A percentile compares a stretch with the other conserved stretches of the same genome.
Conservation (phyloP, 257 asterid genomes). For the Catharanthus roseus region DNA sequence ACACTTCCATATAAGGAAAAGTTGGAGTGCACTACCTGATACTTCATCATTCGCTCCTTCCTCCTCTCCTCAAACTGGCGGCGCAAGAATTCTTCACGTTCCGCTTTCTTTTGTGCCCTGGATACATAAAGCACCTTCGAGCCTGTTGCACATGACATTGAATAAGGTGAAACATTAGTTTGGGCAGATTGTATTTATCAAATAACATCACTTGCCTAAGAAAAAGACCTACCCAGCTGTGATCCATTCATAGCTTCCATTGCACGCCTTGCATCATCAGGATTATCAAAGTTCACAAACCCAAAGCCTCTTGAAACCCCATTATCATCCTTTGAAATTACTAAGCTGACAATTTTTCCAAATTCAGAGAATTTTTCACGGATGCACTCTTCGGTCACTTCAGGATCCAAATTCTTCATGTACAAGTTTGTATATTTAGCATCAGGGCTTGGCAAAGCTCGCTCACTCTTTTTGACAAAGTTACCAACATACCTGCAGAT, state of each 20-base stretch:
- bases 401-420: conserved; percentile 43
- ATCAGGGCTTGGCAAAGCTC: conserved; percentile 29
- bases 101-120: conserved; percentile 81
- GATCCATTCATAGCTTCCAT: conserved; percentile 43
- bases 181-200: not conserved
- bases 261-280: conserved; percentile 50
- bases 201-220: conserved; percentile 11
- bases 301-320: conserved; percentile 53
- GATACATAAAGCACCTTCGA: conserved; percentile 69
- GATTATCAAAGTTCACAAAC: conserved; percentile 49
- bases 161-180: conserved; percentile 10
- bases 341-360: conserved; percentile 44
- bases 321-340: conserved; percentile 37
- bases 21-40: conserved; percentile 39
- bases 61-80: conserved; percentile 69
- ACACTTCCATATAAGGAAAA: conserved; percentile 13
- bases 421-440: conserved; percentile 42
- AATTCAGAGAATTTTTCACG: conserved; percentile 40
- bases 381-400: conserved; percentile 38
- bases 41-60: conserved; percentile 57
- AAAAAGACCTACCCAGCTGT: conserved; percentile 49
- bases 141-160: conserved; percentile 43
- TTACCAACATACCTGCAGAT: conserved; percentile 51
- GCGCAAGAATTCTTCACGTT: conserved; percentile 59
- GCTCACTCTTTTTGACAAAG: conserved; percentile 38